Percentiles rank a stretch among this genome's conserved stretches.
Evolutionary conservation across 495 filamentous ascomycete species (phyloP).

Genomic region (Cryomyces minteri): DNA sequence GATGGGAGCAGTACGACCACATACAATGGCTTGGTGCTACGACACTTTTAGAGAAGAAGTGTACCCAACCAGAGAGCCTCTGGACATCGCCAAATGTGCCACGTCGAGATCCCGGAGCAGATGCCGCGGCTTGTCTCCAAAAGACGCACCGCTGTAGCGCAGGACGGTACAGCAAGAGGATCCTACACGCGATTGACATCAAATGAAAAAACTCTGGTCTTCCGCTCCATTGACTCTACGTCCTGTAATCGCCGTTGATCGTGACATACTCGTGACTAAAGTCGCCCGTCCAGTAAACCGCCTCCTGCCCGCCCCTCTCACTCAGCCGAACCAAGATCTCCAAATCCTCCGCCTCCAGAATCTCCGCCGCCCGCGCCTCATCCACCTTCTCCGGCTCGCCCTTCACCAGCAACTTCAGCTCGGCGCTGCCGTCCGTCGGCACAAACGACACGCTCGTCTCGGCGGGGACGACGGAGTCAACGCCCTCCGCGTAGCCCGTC

Average conservation of each 20-base stretch:
- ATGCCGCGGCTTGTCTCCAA: too few species aligned
- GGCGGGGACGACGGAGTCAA: constrained; percentile 51
- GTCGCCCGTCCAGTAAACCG: constrained; percentile 88
- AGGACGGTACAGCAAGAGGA: too few species aligned
- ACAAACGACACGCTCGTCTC: constrained; percentile 85
- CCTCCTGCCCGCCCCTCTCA: constrained; percentile 25
- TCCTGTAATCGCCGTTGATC: constrained; percentile 85
- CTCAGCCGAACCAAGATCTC: constrained; percentile 24
- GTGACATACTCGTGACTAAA: constrained; percentile 96
- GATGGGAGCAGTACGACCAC: too few species aligned
- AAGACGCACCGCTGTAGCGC: too few species aligned
- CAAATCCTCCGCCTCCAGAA: constrained; percentile 57
- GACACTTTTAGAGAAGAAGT: too few species aligned
- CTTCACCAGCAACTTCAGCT: constrained; percentile 69
- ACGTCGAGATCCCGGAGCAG: too few species aligned
- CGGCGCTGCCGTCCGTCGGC: constrained; percentile 61
- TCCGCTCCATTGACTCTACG: too few species aligned
- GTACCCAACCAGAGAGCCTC: too few species aligned
- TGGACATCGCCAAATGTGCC: too few species aligned
- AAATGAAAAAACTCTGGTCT: too few species aligned
- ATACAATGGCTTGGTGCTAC: too few species aligned
- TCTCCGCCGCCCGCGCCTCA: constrained; percentile 67
- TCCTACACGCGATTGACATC: too few species aligned
- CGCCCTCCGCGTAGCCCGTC: constrained; percentile 66
- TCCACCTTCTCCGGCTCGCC: constrained; percentile 91